Conservation (phyloP, 1,284 basidiomycete species). For the Cryptococcus sp. region DNA sequence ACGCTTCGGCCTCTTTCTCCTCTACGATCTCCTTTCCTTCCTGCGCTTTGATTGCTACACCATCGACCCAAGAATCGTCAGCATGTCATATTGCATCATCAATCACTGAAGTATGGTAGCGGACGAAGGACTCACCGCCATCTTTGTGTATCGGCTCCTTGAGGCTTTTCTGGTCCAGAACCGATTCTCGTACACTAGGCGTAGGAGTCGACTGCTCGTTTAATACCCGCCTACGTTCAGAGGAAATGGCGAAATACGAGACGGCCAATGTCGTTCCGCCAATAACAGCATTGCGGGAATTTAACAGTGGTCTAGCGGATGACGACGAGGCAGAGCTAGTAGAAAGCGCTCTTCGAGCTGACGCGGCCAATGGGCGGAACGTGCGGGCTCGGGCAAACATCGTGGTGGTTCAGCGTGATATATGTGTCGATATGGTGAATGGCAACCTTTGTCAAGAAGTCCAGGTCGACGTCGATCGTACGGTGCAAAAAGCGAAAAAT, state of each 20-base stretch:
- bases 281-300: slow-evolving; percentile 11
- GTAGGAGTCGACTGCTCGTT: slow-evolving; percentile 9
- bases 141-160: slow-evolving; percentile 27
- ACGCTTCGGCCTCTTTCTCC: slow-evolving; percentile 27
- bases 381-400: neutral
- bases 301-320: slow-evolving; percentile 4
- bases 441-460: too few species aligned
- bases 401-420: too few species aligned
- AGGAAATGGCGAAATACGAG: slow-evolving; percentile 12
- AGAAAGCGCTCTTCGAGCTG: slow-evolving; percentile 1
- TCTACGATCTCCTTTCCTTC: slow-evolving; percentile 20
- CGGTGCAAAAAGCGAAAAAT: neutral
- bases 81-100: too few species aligned
- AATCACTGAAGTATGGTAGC: too few species aligned
- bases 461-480: neutral
- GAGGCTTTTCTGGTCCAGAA: slow-evolving; percentile 27
- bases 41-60: slow-evolving; percentile 1
- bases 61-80: neutral
- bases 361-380: slow-evolving; percentile 9
- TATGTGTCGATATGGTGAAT: too few species aligned
- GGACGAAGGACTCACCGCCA: slow-evolving; percentile 9
- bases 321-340: slow-evolving; percentile 6
- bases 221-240: slow-evolving; percentile 11
- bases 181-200: slow-evolving; percentile 12
- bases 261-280: slow-evolving; percentile 15